These are phyloP conservation scores for Setomelanomma holmii DNA, from an alignment of 2,329 filamentous ascomycete species.

Conservation along the genomic window DNA sequence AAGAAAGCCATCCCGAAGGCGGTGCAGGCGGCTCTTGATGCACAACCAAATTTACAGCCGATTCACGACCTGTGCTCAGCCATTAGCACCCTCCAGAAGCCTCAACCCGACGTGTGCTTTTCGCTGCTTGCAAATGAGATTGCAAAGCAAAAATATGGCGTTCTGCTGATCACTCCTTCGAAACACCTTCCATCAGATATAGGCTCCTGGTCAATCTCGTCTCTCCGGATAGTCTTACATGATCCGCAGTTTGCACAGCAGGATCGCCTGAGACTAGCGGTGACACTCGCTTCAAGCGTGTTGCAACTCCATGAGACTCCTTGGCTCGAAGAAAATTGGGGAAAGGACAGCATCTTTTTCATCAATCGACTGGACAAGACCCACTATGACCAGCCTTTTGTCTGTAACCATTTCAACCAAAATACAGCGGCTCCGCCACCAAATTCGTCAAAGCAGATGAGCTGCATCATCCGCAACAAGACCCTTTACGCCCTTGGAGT, in stretches of 20 bases:
- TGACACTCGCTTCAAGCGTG: constrained; percentile 28
- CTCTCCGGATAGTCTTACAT: constrained; percentile 17
- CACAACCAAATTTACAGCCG: constrained; percentile 17
- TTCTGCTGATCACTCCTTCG: constrained; percentile 21
- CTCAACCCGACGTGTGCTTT: constrained; percentile 25
- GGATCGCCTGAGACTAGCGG: constrained; percentile 23
- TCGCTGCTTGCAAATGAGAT: constrained; percentile 18
- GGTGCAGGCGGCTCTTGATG: constrained; percentile 21
- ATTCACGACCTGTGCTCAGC: constrained; percentile 25
- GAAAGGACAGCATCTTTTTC: constrained; percentile 30
- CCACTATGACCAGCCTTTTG: constrained; percentile 26
- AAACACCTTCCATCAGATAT: constrained; percentile 14
- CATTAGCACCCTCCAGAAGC: constrained; percentile 20
- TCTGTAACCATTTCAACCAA: constrained; percentile 16
- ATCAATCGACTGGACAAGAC: constrained; percentile 17
- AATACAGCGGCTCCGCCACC: background rate
- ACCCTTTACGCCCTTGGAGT: constrained; percentile 44
- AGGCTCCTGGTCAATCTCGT: constrained; percentile 18
- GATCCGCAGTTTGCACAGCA: constrained; percentile 20
- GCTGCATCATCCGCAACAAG: constrained; percentile 35
- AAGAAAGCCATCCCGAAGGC: constrained; percentile 20
- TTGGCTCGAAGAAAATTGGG: constrained; percentile 32
- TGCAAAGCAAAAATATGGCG: constrained; percentile 22
- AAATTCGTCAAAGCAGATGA: background rate
- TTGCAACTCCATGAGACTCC: constrained; percentile 32